These are phyloP conservation scores for Phytopythium ostracodes DNA, from an alignment of 352 stramenopile species.

Conservation along the genomic window DNA sequence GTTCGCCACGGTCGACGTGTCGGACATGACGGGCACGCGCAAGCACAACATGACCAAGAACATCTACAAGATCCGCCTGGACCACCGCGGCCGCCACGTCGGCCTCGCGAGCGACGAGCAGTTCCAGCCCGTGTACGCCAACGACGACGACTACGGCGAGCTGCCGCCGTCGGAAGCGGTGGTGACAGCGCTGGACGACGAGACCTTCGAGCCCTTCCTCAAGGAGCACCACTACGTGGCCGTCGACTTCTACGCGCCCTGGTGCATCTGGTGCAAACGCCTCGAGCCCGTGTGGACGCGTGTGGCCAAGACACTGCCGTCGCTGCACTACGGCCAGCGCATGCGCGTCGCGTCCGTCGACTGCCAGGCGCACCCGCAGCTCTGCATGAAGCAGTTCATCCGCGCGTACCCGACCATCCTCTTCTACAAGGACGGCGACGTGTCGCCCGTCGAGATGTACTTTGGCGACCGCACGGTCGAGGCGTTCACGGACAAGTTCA, in stretches of 20 bases:
- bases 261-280: constrained; percentile 97
- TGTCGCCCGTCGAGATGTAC: constrained; percentile 93
- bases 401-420: constrained; percentile 96
- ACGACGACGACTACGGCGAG: constrained; percentile 66
- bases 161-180: constrained; percentile 72
- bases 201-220: constrained; percentile 91
- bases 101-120: constrained; percentile 87
- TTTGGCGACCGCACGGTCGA: constrained; percentile 93
- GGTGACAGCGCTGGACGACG: constrained; percentile 73
- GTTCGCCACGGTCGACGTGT: constrained; percentile 95
- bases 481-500: constrained; percentile 90
- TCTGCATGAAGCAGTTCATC: constrained; percentile 95
- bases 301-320: constrained; percentile 89
- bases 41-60: constrained; percentile 98
- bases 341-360: constrained; percentile 89
- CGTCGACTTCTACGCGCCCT: constrained; percentile 95
- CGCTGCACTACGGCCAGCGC: constrained; percentile 79
- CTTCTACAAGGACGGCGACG: constrained; percentile 93
- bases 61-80: constrained; percentile 95
- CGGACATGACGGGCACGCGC: constrained; percentile 96
- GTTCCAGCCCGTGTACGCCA: constrained; percentile 63
- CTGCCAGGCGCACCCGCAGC: constrained; percentile 89
- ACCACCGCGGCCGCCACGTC: constrained; percentile 82
- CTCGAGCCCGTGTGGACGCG: constrained; percentile 95
- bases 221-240: constrained; percentile 94